Evolutionary conservation across 176 grass and related monocot genomes (phyloP).

Genomic region (Canna indica): DNA sequence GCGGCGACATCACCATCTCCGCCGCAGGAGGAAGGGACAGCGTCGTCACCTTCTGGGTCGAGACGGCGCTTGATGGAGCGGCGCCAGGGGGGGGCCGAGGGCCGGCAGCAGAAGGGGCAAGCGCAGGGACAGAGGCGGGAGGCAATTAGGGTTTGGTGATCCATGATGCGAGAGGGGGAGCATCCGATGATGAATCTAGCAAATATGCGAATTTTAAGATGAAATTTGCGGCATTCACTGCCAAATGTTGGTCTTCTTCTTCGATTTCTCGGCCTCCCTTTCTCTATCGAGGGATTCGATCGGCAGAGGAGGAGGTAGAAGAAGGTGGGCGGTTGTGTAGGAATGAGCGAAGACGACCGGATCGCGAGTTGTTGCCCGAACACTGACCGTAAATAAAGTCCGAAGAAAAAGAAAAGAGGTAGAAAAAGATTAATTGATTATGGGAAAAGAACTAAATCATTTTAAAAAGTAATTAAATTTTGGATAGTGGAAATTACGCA

Average conservation of each 20-base stretch:
- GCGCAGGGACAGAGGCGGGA: constrained; percentile 18
- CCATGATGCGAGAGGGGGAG: constrained; percentile 1
- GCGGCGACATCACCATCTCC: constrained; percentile 7
- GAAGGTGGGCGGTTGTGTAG: not conserved
- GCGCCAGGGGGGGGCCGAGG: constrained; percentile 33
- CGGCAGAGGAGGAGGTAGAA: not conserved
- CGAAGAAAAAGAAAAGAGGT: no score
- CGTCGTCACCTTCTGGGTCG: constrained; percentile 2
- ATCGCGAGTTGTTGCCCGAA: no score
- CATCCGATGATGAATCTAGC: not conserved
- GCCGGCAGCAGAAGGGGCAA: constrained; percentile 43
- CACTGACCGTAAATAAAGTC: no score
- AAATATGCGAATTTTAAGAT: no score
- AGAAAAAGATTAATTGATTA: no score
- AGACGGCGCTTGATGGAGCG: constrained; percentile 75
- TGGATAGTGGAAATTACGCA: no score
- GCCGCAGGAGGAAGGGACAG: not conserved
- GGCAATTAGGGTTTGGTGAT: not conserved
- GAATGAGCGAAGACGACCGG: not conserved
- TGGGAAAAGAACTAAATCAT: no score
- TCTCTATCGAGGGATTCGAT: not conserved
- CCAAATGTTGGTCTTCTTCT: not conserved
- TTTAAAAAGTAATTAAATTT: no score
- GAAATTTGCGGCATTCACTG: no score
- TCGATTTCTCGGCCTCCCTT: not conserved